Evolutionary conservation across 805 yeast genomes (phyloP), one percentile per base, ranked within the genome.

Genomic region (Zygotorulaspora sp.): DNA sequence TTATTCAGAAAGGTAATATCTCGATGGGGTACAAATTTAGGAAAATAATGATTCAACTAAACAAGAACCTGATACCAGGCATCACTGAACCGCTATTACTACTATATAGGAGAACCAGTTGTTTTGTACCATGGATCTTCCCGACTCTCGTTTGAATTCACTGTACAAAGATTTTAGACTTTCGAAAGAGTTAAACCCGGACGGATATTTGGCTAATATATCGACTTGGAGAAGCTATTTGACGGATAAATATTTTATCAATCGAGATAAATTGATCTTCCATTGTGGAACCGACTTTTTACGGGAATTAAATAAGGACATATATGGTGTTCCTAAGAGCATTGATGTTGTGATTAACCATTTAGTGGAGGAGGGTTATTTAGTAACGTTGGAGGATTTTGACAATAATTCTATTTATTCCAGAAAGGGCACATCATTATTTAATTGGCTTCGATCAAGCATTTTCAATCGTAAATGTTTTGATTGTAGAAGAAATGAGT

Each of bases 141-240:
- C 63, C 15, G 55, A 44, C 56, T 63, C 70, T 5, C 53, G 72
- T 20, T 40, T 66, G 12, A 53, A 47, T 28, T 67, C 72, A 4
- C 52, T 67, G 1, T 67, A 66, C 43, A 63, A 63, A 3, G 71
- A 66, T 43, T 66, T 66, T 42, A 52, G 64, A 30, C 54, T 53
- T 25, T 47, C 66, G 23, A 50, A 58, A 28, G 65, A 65, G 13
- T 45, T 60, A 14, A 67, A 67, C 41, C 60, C 61, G 8, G 71
- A 67, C n/a, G 72, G 72, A 1, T 67, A 58, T 30, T 57, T 52
- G 24, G 71, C 71, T 6, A 67, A 67, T 38, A 44, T 66, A 29
- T 48, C 52, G 15, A 62, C 66, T 5, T 67, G 72, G 72, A 57
- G 50, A 29, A 48, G 58, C 1, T 56, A 55, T 25, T 35, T 67